A percentile compares a stretch with the other conserved stretches of the same genome.
These are phyloP conservation scores for Vanrija pseudolonga DNA, from an alignment of 1,284 basidiomycete genomes.

Conservation along the genomic window DNA sequence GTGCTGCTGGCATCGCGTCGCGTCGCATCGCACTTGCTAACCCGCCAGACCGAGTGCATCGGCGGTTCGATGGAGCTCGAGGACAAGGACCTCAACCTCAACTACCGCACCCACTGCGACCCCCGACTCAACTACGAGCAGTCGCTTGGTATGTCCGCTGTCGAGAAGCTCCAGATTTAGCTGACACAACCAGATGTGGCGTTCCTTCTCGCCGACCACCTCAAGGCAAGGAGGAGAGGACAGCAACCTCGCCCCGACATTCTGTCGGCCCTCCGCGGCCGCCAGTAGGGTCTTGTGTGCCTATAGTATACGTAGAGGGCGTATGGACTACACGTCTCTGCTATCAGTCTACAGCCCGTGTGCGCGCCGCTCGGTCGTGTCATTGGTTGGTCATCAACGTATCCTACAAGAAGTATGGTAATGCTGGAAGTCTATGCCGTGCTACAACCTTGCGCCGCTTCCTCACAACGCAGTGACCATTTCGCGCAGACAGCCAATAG, in stretches of 20 bases:
- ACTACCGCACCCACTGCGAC: slow-evolving; percentile 54
- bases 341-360: too few species aligned
- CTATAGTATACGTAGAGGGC: too few species aligned
- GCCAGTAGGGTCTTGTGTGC: too few species aligned
- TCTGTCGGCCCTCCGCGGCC: too few species aligned
- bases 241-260: slow-evolving; percentile 26
- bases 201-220: slow-evolving; percentile 50
- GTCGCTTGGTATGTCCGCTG: slow-evolving; percentile 44
- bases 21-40: background rate
- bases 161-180: background rate
- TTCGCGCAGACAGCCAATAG: background rate
- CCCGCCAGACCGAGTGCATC: slow-evolving; percentile 53
- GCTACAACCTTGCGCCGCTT: too few species aligned
- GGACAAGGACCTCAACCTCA: slow-evolving; percentile 54
- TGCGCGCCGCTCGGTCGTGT: too few species aligned
- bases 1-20: slow-evolving; percentile 16
- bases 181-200: slow-evolving; percentile 46
- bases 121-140: slow-evolving; percentile 57
- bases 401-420: background rate
- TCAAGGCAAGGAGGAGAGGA: slow-evolving; percentile 45
- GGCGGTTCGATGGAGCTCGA: slow-evolving; percentile 58
- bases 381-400: too few species aligned
- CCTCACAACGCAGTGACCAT: background rate
- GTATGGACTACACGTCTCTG: too few species aligned
- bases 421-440: background rate